Evolutionary conservation across 257 asterid species (phyloP), one percentile per base, ranked within the genome.

Genomic region (Przewalskia tangutica): DNA sequence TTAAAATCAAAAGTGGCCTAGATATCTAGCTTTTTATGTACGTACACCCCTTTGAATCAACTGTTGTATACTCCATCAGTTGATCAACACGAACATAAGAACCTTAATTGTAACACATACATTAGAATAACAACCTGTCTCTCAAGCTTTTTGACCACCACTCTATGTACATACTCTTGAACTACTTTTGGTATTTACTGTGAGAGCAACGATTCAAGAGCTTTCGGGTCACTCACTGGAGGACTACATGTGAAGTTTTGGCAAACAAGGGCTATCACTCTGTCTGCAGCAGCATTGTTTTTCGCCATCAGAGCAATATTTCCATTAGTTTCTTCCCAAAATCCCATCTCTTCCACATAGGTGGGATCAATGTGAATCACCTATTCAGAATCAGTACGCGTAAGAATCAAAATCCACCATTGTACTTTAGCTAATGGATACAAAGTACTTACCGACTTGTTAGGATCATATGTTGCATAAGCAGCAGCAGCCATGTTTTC

Each of bases 231-330:
- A 12, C 76, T 54, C 9, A 92, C 90, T 0, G 92, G 87, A 65
- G 98, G 95, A 50, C 94, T 93, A 87, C 99, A 95, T 2, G 94
- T 87, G 86, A 95, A 95, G 84, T 92, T 89, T 85, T 90, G 96
- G 88, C 99, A 95, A 9, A 94, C 97, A 7, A 95, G 88, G 38
- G 95, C 99, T 12, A 92, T 86, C 1, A 88, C 90, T 84, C 85
- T 91, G 56, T 84, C 91, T 0, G 87, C 13, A 0, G 83, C 81
- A 62, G 59, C 87, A 59, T 89, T 90, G 79, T 76, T 85, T 75
- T 89, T 90, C 0, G 94, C 99, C 98, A 95, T 94, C 27, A 50
- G 44, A 7, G 97, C 98, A 11, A 92, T 84, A 80, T 91, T 92
- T 14, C 73, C 85, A 27, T 91, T 94, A 11, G 84, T 86, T 36